These are phyloP conservation scores for Fraxinus latifolia DNA, from an alignment of 305 asterid species.

Conservation along the genomic window DNA sequence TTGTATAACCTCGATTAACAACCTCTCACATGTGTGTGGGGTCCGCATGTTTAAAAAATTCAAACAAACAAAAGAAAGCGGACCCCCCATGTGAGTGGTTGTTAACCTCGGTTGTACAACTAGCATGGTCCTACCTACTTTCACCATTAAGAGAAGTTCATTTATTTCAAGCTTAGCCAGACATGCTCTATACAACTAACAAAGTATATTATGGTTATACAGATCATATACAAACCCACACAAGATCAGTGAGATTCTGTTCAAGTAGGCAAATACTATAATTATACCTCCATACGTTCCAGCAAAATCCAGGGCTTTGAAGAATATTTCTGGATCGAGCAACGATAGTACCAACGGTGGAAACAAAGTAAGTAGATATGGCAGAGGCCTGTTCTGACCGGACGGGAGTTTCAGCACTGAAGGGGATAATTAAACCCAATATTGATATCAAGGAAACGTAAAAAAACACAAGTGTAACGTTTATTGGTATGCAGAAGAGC, in stretches of 20 bases:
- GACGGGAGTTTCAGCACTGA: constrained; percentile 81
- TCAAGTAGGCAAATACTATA: neutral
- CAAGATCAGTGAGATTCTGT: neutral
- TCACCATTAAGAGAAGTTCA: neutral
- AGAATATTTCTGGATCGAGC: constrained; percentile 86
- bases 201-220: neutral
- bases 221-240: neutral
- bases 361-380: constrained; percentile 57
- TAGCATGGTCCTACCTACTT: neutral
- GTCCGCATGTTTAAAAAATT: too few species aligned
- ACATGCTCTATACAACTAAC: neutral
- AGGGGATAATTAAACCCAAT: constrained; percentile 20
- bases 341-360: constrained; percentile 72
- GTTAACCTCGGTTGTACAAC: too few species aligned
- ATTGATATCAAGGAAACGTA: neutral
- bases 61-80: too few species aligned
- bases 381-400: constrained; percentile 57
- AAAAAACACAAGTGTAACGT: neutral
- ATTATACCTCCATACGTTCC: constrained; percentile 89
- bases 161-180: constrained; percentile 2
- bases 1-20: too few species aligned
- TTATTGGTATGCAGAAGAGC: constrained; percentile 23
- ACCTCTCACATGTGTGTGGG: too few species aligned
- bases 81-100: too few species aligned
- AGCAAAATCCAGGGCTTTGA: constrained; percentile 91